phyloP scores from a whole-genome alignment of 2,329 filamentous ascomycete species.

The Geosmithia morbida region DNA sequence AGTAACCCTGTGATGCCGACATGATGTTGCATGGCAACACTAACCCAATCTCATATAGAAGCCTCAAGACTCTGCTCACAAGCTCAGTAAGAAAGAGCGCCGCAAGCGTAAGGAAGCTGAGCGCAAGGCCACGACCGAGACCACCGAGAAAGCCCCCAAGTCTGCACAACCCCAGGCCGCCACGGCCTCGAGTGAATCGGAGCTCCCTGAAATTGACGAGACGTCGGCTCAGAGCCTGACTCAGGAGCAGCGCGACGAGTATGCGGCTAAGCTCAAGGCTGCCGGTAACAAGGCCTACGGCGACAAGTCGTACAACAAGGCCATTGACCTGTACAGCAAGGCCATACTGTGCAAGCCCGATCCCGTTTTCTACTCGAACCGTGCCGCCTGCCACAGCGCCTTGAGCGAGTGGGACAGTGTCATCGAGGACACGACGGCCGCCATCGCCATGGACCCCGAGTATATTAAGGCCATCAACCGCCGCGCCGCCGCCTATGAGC shows the following conservation, averaged over 20 bases:
- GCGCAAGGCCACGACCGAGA: conserved; percentile 28
- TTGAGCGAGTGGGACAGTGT: conserved; percentile 90
- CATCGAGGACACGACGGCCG: conserved; percentile 90
- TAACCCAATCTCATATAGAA: conserved; percentile 18
- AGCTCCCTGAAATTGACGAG: conserved; percentile 55
- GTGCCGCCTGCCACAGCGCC: conserved; percentile 93
- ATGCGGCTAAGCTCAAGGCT: conserved; percentile 83
- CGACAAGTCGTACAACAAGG: conserved; percentile 81
- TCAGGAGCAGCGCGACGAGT: conserved; percentile 64
- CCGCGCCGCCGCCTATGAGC: conserved; percentile 91
- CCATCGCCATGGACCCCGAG: conserved; percentile 82
- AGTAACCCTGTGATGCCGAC: too few relatives aligned
- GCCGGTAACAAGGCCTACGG: conserved; percentile 95
- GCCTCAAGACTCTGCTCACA: conserved; percentile 39
- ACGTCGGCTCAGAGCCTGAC: conserved; percentile 34
- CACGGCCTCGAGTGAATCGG: conserved; percentile 44
- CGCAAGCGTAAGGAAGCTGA: conserved; percentile 74
- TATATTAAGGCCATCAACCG: conserved; percentile 98
- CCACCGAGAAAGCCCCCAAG: conserved; percentile 8
- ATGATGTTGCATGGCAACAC: too few relatives aligned
- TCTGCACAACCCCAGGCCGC: conserved; percentile 31
- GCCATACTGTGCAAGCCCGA: conserved; percentile 95
- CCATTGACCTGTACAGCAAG: conserved; percentile 90
- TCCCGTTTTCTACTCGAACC: conserved; percentile 97
- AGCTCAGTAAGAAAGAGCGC: conserved; percentile 79